Base-by-base conservation (phyloP, 176 grass and related monocot genomes). In the Oryza rufipogon region DNA sequence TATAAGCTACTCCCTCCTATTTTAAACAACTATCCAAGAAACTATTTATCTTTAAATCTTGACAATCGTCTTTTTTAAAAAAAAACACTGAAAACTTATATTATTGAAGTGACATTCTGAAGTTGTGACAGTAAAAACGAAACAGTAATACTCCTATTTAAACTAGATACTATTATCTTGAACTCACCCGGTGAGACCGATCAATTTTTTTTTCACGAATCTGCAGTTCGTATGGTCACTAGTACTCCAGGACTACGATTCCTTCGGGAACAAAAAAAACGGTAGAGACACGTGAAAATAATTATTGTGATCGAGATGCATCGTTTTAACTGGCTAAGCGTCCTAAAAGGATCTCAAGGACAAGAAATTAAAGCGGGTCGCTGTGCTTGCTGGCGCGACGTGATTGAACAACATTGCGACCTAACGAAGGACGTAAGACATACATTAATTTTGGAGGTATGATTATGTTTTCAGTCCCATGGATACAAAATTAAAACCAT, bases 241-340 rank as follows among this genome's bases (percentile, higher is more conserved):
- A n/a, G 17, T n/a, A 58, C 54, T n/a, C 0, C 54, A 20, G 17
- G 6, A 58, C 19, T 58, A n/a, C 54, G 8, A 0, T 63, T 22
- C n/a, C 58, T 63, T 23, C 58, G 2, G 20, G 58, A 63, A 63
- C 54, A 11, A 68, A 33, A 33, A 11, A 68, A 14, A 77, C 51
- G n/a, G 11, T 22, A 5, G 32, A 7, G 32, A 7, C 80, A 73
- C 86, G 80, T 83, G 86, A 72, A 71, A 54, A 52, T 64, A 54
- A 74, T 15, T 6, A 1, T 49, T 61, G 32, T 61, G 52, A 81
- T 81, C 38, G 42, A 46, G 63, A 74, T 34, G 76, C 75, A 38
- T 68, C 39, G 73, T 11, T 65, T 56, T 64, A 49, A 9, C 67
- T 38, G 4, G 22, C 2, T 17, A 63, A 60, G 61, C 80, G 61